Base-by-base conservation (phyloP, 2,329 filamentous ascomycete species). In the Zymoseptoria brevis region DNA sequence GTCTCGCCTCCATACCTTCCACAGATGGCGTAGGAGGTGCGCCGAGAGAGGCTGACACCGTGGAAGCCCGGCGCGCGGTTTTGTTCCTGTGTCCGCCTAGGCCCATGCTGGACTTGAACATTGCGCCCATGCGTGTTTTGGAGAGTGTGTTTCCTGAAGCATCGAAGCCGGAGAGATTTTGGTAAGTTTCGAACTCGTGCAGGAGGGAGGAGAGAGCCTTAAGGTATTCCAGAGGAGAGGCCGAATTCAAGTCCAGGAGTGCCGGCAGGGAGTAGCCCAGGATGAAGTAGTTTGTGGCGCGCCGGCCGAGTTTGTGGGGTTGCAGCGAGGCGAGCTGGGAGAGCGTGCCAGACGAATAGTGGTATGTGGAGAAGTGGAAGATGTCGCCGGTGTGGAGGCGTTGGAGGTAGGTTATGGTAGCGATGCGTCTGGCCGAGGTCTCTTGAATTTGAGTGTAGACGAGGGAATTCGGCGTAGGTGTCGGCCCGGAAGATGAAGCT, bases 301-400 rank as follows among this genome's bases (percentile, higher is more conserved):
- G 89, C 60, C 92, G 88, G 62, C 90, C 87, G 54, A 96, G 84
- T 71, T 93, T 94, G 64, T 88, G 86, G 3, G 85, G 79, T 60
- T 95, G 89, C 71, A 95, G 93, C 71, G 90, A 96, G 52, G 93
- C 87, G 78, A 96, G 87, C 70, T 87, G 86, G 55, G 83, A 79
- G 35, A 97, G 81, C 73, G 96, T 90, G 29, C 83, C 75, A 69
- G 90, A 88, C 65, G 91, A 89, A 75, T 96, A 96, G 70, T 96
- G 88, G 61, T 96, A 84, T 0, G 94, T 96, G 76, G 96, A 96
- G 80, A 97, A 96, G 92, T 94, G 97, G 78, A 96, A 97, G 50
- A 96, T 86, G 60, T 90, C 87, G 61, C 93, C 92, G 76, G 96
- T 91, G 72, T 99, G 92, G 26, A 91, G 88, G 77, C 95, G 96